These are phyloP conservation scores for Acer campestre DNA, from an alignment of 345 rosid species.

Conservation along the genomic window DNA sequence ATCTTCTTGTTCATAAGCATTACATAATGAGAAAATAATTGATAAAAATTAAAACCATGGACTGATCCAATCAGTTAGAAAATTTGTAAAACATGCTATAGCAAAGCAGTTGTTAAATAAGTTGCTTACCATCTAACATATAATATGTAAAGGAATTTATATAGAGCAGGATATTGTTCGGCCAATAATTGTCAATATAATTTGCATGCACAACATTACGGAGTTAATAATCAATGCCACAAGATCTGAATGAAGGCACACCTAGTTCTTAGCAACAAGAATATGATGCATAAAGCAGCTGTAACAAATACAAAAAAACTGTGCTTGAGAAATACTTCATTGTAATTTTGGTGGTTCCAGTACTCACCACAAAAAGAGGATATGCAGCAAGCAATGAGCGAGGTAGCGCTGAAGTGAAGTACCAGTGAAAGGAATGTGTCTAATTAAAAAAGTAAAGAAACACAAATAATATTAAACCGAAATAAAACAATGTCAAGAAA, in stretches of 20 bases:
- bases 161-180: neutral
- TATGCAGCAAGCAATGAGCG: constrained; percentile 80
- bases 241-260: neutral
- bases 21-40: neutral
- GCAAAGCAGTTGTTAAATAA: neutral
- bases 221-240: neutral
- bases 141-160: neutral
- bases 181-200: neutral
- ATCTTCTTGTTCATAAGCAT: neutral
- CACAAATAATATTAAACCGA: neutral
- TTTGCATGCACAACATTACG: neutral
- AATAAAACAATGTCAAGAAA: neutral
- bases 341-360: constrained; percentile 13
- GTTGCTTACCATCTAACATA: neutral
- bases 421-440: constrained; percentile 92
- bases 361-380: constrained; percentile 87
- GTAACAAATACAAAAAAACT: neutral
- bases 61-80: neutral
- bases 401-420: constrained; percentile 96
- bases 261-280: constrained; percentile 10
- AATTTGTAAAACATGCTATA: neutral
- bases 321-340: neutral
- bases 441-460: constrained; percentile 48
- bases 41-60: neutral
- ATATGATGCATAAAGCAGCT: neutral